Evolutionary conservation across 1,284 basidiomycete species (phyloP), one percentile per base, ranked within the genome.

Genomic region (Apiotrichum veenhuisii): DNA sequence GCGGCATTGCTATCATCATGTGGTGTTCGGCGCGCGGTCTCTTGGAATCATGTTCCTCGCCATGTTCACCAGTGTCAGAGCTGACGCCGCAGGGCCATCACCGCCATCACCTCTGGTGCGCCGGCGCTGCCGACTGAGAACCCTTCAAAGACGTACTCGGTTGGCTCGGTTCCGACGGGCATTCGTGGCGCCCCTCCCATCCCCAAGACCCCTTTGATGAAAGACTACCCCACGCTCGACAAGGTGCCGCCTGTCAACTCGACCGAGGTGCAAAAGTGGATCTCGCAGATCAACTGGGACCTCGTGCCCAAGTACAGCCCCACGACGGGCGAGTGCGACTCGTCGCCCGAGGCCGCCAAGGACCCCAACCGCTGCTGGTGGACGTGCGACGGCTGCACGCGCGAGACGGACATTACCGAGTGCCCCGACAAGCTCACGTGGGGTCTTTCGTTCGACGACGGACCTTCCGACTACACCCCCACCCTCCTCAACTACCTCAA

Each of bases 341-440:
- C 83, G 42, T 87, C 88, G 68, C 77, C 82, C 0, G 80, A 72
- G 2, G 85, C 85, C 8, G 83, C 82, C 10, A 75, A 80, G 10
- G 82, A 89, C 5, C 8, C 27, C n/a, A 77, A 77, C 15, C 81
- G 83, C 57, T 89, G 88, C 76, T 92, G 89, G 89, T 93, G 89
- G 90, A 89, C 88, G 10, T 92, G 89, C 71, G 84, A 85, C 68
- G 87, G 88, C 38, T 84, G 83, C 73, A 89, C 88, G 9, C 82
- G 88, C 18, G 80, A 78, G 30, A 83, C 83, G 14, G 88, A 92
- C 71, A 82, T 92, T 64, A 83, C 84, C 58, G 76, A 82, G 23
- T 96, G 93, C 77, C 89, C 90, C 1, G 82, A 85, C 68, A 87
- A 87, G 78, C 71, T 83, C n/a, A 54, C 42, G 23, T 52, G 52